Evolutionary conservation across 331 rosid genomes (phyloP).

Genomic region (Malus hybrid): DNA sequence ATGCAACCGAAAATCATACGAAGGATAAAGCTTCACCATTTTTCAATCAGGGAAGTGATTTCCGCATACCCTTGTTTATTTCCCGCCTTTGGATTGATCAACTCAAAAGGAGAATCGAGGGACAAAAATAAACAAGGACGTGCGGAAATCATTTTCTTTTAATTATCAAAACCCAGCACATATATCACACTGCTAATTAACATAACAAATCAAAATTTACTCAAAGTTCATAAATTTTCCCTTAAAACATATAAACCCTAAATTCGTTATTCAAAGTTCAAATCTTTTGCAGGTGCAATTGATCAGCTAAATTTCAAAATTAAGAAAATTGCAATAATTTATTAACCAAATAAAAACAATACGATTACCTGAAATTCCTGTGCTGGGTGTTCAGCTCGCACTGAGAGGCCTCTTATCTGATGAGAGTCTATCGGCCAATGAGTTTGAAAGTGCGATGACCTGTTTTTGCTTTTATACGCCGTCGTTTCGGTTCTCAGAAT

Average conservation of each 20-base stretch:
- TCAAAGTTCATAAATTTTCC: not conserved
- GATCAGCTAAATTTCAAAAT: not conserved
- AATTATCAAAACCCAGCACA: not conserved
- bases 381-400: not conserved
- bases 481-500: no score
- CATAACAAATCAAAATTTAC: not conserved
- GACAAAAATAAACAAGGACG: no score
- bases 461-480: no score
- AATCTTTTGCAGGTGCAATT: not conserved
- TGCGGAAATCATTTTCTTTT: no score
- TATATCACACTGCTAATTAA: not conserved
- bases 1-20: not conserved
- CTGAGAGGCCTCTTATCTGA: not conserved
- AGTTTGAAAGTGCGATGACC: not conserved
- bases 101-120: no score
- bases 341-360: not conserved
- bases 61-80: no score
- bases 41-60: no score
- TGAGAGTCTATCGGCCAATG: not conserved
- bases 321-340: not conserved
- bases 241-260: not conserved
- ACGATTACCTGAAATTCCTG: not conserved
- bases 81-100: no score
- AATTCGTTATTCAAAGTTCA: not conserved
- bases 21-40: not conserved